These are phyloP conservation scores for Pseudogymnoascus sp. DNA, from an alignment of 2,329 filamentous ascomycete genomes.

Conservation along the genomic window DNA sequence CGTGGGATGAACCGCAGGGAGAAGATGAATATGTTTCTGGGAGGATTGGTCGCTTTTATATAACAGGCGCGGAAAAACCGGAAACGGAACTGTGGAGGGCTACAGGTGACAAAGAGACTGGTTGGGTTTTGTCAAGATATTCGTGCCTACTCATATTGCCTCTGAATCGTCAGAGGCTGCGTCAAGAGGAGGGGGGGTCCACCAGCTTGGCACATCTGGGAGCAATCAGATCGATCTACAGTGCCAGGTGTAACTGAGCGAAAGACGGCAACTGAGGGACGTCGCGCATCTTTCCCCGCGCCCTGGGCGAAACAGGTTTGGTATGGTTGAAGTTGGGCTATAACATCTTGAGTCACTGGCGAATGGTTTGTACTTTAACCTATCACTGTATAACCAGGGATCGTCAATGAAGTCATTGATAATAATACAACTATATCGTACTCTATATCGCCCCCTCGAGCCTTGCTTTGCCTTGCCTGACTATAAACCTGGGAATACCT, in stretches of 20 bases:
- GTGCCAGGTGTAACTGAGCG: not conserved
- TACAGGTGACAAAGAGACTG: not conserved
- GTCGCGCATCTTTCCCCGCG: not conserved
- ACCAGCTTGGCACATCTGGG: not conserved
- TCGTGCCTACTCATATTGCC: not conserved
- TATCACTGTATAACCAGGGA: not conserved
- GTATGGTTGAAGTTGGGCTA: not conserved
- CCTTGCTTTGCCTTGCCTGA: not conserved
- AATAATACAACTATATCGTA: not conserved
- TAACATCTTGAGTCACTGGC: not conserved
- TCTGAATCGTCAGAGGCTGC: not conserved
- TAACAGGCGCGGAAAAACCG: not conserved
- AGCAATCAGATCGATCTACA: not conserved
- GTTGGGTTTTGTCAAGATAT: not conserved
- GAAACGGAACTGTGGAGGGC: not conserved
- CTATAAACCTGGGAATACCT: not conserved
- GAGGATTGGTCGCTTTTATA: not conserved
- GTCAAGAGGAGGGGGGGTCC: not conserved
- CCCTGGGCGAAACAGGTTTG: not conserved
- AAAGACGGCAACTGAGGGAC: not conserved
- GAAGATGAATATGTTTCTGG: not conserved
- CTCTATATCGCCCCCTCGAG: not conserved
- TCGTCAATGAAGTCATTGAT: slow-evolving; percentile 1
- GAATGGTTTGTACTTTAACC: not conserved
- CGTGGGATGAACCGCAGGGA: not conserved